phyloP scores from a whole-genome alignment of 345 rosid species.

The Cardamine occulta region DNA sequence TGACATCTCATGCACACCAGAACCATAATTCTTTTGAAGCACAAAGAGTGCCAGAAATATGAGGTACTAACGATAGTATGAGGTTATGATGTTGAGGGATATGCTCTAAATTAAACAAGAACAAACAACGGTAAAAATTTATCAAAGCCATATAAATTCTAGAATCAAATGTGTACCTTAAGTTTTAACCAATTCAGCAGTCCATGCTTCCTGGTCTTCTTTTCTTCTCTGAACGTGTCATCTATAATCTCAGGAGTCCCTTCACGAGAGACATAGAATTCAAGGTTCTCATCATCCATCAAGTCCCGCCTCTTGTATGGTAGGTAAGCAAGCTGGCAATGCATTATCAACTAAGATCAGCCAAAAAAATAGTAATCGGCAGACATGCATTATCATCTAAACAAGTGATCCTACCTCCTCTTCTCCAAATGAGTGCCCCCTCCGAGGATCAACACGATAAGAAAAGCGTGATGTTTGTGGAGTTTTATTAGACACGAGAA shows the following conservation, averaged over 20 bases:
- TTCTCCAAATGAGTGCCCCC: slow-evolving; percentile 99
- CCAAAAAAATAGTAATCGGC: slow-evolving; percentile 22
- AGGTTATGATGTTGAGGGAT: slow-evolving; percentile 13
- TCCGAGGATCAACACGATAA: slow-evolving; percentile 69
- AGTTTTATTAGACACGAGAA: slow-evolving; percentile 87
- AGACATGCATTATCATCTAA: background rate
- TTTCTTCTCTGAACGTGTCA: slow-evolving; percentile 73
- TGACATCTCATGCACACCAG: slow-evolving; percentile 2
- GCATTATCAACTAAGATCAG: slow-evolving; percentile 44
- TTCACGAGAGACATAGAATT: slow-evolving; percentile 70
- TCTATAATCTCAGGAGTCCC: slow-evolving; percentile 63
- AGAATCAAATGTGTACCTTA: slow-evolving; percentile 55
- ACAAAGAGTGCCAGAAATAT: slow-evolving; percentile 7
- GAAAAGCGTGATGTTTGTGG: slow-evolving; percentile 77
- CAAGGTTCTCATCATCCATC: slow-evolving; percentile 88
- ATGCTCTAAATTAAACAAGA: slow-evolving; percentile 11
- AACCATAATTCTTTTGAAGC: slow-evolving; percentile 1
- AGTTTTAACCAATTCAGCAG: slow-evolving; percentile 92
- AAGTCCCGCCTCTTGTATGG: slow-evolving; percentile 94
- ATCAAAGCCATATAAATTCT: slow-evolving; percentile 32
- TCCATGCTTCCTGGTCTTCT: slow-evolving; percentile 86
- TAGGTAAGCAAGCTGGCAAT: slow-evolving; percentile 87
- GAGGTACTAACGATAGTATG: slow-evolving; percentile 8
- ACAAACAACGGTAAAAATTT: background rate
- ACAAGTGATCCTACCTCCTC: slow-evolving; percentile 73